Evolutionary conservation across 331 rosid species (phyloP), one percentile per base, ranked within the genome.

Genomic region (Stylosanthes scabra): DNA sequence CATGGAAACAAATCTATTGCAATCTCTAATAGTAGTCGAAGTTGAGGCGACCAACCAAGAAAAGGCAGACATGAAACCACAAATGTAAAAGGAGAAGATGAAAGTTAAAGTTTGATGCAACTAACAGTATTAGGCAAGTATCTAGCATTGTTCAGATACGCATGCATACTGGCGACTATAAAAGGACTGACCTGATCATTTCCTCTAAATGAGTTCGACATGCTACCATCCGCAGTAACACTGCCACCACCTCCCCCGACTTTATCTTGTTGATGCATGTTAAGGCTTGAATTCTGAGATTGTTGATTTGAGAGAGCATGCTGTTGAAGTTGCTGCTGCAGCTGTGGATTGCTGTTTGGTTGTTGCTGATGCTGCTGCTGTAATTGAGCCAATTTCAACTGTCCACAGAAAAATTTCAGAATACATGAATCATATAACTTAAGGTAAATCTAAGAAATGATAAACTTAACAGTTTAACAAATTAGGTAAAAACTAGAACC

Each of bases 191-290:
- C 99, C 97, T 95, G 99, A 47, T 95, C 99, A 83, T 88, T 95
- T 86, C 97, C 99, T 64, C 99, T 91, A 67, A 92, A 95, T 50
- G 98, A 90, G 78, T 92, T 95, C 25, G 99, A 87, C 89, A 95
- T 86, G 84, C 93, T 86, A 55, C 97, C 97, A 56, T 95, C 98
- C 82, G 90, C 82, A 44, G 85, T 86, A 71, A 86, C 91, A 67
- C 92, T 88, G 55, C 90, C 97, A 75, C 88, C 89, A 74, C 89
- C 93, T 52, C 88, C 98, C 81, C 91, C 97, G 71, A 86, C 86
- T 79, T 92, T 95, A 81, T 95, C 99, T 86, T 90, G 99, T 74
- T 84, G 99, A 42, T 90, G 99, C 78, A 90, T 71, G 81, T 75
- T 92, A 75, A 84, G 93, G 78, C 80, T 95, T 59, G 98, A 84